Conservation (phyloP, 306 rosid genomes). For the Hylodesmum podocarpum region DNA sequence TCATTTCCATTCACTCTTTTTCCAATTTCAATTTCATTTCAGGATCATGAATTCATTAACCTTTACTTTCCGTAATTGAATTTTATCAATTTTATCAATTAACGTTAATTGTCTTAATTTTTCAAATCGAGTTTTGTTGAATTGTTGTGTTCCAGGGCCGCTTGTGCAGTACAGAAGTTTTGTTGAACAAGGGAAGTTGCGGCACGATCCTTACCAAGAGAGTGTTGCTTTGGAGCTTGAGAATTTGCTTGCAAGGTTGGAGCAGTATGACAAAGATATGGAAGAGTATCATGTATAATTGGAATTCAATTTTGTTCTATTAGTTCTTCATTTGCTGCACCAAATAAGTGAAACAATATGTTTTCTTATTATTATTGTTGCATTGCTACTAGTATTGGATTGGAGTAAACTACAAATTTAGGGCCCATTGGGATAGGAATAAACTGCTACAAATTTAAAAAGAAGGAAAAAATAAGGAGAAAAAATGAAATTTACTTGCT, state of each 20-base stretch:
- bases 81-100: background rate
- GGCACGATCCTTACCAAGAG: constrained; percentile 81
- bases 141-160: constrained; percentile 53
- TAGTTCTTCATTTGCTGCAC: background rate
- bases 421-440: no score
- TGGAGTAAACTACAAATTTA: no score
- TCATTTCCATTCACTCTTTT: constrained; percentile 2
- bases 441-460: no score
- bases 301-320: background rate
- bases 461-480: no score
- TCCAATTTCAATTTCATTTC: background rate
- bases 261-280: constrained; percentile 85
- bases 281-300: constrained; percentile 72
- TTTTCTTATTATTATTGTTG: background rate
- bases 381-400: no score
- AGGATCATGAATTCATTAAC: background rate
- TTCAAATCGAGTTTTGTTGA: background rate
- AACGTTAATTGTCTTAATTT: background rate
- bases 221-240: constrained; percentile 71
- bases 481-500: no score
- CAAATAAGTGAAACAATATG: background rate
- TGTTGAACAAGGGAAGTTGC: constrained; percentile 80
- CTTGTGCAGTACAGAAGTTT: constrained; percentile 59
- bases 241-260: constrained; percentile 79
- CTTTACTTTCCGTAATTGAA: background rate